A percentile compares a stretch with the other conserved stretches of the same genome.
These are phyloP conservation scores for Magnaporthales sp. DNA, from an alignment of 2,329 filamentous ascomycete genomes.

Conservation along the genomic window DNA sequence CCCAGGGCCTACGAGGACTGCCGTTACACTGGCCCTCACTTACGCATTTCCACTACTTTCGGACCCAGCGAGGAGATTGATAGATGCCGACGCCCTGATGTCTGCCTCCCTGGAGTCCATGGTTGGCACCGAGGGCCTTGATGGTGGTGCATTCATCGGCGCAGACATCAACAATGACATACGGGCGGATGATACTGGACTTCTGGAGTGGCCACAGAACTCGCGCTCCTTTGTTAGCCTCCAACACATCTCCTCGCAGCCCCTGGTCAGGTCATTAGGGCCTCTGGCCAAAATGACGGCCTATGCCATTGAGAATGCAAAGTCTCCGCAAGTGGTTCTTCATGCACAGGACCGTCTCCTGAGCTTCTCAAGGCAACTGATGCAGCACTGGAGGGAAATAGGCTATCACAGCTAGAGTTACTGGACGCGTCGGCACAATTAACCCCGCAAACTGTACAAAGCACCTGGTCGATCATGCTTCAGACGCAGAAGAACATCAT, in stretches of 20 bases:
- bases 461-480: constrained; percentile 66
- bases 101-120: constrained; percentile 39
- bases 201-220: constrained; percentile 55
- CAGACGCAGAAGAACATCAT: constrained; percentile 65
- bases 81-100: constrained; percentile 22
- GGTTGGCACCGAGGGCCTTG: not conserved
- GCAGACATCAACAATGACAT: not conserved
- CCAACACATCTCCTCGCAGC: constrained; percentile 48
- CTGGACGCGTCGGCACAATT: constrained; percentile 47
- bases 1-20: constrained; percentile 29
- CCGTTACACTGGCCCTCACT: constrained; percentile 64
- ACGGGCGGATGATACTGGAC: constrained; percentile 26
- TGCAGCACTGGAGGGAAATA: constrained; percentile 63
- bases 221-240: constrained; percentile 54
- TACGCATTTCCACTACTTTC: constrained; percentile 68
- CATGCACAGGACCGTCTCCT: constrained; percentile 49
- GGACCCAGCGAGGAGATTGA: not conserved
- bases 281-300: constrained; percentile 57
- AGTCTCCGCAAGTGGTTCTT: constrained; percentile 14
- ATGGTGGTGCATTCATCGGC: not conserved
- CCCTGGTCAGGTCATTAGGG: constrained; percentile 58
- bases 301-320: constrained; percentile 49
- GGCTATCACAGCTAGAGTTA: constrained; percentile 60
- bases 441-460: constrained; percentile 54
- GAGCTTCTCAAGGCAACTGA: constrained; percentile 56